Base-by-base conservation (phyloP, 352 stramenopile genomes). In the Thalassiosira mediterranea region DNA sequence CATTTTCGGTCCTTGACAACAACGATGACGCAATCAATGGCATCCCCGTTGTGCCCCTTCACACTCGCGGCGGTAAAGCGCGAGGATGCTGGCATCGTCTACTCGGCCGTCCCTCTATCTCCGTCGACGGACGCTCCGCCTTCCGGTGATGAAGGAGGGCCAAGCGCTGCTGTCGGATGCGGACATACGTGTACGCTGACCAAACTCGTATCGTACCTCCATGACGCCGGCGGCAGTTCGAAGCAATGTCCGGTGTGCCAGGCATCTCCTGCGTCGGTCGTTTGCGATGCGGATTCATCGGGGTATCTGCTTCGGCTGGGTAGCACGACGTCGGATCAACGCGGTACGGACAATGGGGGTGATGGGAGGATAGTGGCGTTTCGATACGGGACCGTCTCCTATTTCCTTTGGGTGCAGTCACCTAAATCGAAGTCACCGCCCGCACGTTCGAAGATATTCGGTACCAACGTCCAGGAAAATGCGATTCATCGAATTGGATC, bases 171-270 rank as follows among this genome's bases (percentile, higher is more conserved):
- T n/a, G n/a, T n/a, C n/a, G n/a, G n/a, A 56, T 81, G 72, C 31
- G 63, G 72, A 17, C 63, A 73, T 42, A 15, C 21, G 28, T 81
- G 72, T 42, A 63, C 47, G 1, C 38, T 81, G 23, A 58, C 57
- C 1, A 46, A 66, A 38, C 58, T 81, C 10, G 52, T 76, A 23
- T 68, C 72, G 19, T 76, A 76, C 29, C 29, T 81, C 21, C 72
- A 81, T 40, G 72, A 81, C 25, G 31, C 28, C n/a, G n/a, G 44
- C 11, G 32, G 29, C 26, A 32, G 44, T n/a, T 42, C 54, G 21
- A 51, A 42, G 23, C 25, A 28, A 28, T 79, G 71, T 21, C 71
- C 71, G 28, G 54, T 74, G 0, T 79, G 71, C 29, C 61, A 60
- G 40, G 13, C 31, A 31, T 74, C 25, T 1, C 31, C 32, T 11